Evolutionary conservation across 768 basidiomycete genomes (phyloP).

Genomic region (Leccinum ochraceum): DNA sequence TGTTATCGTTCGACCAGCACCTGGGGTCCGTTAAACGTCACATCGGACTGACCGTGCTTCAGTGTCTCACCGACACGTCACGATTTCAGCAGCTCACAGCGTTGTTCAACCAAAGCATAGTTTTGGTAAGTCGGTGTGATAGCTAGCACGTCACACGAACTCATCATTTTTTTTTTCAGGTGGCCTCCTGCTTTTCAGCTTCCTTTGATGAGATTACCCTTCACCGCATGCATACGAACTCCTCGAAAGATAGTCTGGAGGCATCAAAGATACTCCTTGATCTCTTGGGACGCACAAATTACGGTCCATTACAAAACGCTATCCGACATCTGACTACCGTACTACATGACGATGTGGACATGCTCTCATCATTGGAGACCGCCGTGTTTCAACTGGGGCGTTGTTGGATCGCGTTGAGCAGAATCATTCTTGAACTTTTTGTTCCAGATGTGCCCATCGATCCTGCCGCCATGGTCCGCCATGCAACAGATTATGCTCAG

Average conservation of each 20-base stretch:
- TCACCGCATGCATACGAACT: conserved; percentile 12
- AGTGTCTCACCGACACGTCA: conserved; percentile 38
- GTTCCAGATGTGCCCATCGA: conserved; percentile 87
- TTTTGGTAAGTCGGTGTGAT: conserved; percentile 39
- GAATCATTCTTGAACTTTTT: conserved; percentile 65
- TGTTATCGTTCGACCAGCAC: conserved; percentile 43
- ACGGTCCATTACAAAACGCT: conserved; percentile 38
- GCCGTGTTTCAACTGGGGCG: conserved; percentile 41
- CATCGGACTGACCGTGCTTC: conserved; percentile 39
- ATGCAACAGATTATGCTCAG: conserved; percentile 43
- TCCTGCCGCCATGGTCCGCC: conserved; percentile 68
- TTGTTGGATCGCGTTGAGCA: conserved; percentile 62
- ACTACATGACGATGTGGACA: conserved; percentile 20
- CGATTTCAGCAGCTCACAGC: conserved; percentile 45
- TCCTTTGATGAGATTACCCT: conserved; percentile 36
- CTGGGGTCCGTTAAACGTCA: conserved; percentile 40
- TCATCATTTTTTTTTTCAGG: conserved; percentile 30
- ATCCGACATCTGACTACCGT: conserved; percentile 33
- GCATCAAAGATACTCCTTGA: conserved; percentile 30
- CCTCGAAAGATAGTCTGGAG: conserved; percentile 11
- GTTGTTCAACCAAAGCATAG: conserved; percentile 42
- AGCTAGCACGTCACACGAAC: not conserved
- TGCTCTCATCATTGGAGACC: conserved; percentile 17
- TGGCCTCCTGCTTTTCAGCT: conserved; percentile 45
- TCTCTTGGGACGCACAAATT: conserved; percentile 35